Percentiles rank a stretch among this genome's conserved stretches.
These are phyloP conservation scores for Magnusiomyces suaveolens DNA, from an alignment of 1,139 yeast species.

Conservation along the genomic window DNA sequence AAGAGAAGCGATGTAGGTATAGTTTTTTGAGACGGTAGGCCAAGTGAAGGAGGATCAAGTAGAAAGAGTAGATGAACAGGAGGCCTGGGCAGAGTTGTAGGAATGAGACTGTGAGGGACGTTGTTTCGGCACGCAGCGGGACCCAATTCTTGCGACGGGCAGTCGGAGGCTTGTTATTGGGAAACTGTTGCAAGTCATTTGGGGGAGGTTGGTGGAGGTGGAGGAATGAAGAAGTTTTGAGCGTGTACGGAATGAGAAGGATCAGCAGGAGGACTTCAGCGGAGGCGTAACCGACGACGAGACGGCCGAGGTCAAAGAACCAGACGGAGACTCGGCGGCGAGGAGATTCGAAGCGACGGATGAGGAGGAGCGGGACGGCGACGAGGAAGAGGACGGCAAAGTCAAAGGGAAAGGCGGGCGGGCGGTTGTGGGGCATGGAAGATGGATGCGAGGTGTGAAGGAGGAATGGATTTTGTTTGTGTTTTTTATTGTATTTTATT, in stretches of 20 bases:
- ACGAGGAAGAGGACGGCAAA: constrained; percentile 9
- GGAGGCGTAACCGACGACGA: constrained; percentile 11
- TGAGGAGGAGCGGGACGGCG: constrained; percentile 7
- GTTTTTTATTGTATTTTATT: too few relatives aligned
- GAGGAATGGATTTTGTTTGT: background rate
- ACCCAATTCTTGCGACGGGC: background rate
- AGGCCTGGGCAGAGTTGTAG: constrained; percentile 14
- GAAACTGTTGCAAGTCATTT: background rate
- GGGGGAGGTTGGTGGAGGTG: background rate
- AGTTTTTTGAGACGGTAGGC: constrained; percentile 3
- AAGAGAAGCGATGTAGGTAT: background rate
- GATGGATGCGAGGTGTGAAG: background rate
- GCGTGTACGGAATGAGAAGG: constrained; percentile 10
- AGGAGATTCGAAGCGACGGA: constrained; percentile 14
- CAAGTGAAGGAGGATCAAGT: constrained; percentile 7
- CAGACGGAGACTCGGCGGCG: constrained; percentile 13
- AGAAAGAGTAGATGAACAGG: constrained; percentile 8
- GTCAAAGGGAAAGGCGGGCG: constrained; percentile 6
- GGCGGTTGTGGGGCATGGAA: background rate
- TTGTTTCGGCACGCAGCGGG: constrained; percentile 2
- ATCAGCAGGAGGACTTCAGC: constrained; percentile 12
- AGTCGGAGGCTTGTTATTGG: background rate
- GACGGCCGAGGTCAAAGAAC: constrained; percentile 12
- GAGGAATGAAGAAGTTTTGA: background rate
- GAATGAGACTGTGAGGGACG: constrained; percentile 7